Percentiles rank a stretch among this genome's conserved stretches.
phyloP scores from a whole-genome alignment of 2,329 filamentous ascomycete genomes.

The Nothophoma quercina region DNA sequence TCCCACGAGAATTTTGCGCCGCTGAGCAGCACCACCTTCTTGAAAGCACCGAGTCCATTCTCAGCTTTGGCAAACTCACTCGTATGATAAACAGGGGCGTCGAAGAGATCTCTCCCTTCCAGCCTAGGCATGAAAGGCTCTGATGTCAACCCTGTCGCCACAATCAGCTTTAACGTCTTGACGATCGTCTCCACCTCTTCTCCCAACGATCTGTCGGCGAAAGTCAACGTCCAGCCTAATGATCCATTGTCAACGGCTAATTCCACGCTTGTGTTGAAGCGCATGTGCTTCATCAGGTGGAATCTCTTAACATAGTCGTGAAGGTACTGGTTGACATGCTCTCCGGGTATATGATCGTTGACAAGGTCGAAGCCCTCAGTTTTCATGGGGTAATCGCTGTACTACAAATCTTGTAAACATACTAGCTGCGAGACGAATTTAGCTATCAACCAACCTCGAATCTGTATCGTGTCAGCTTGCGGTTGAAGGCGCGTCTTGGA shows the following conservation, averaged over 20 bases:
- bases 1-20: conserved; percentile 72
- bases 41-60: conserved; percentile 46
- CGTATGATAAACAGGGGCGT: conserved; percentile 64
- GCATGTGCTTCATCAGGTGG: conserved; percentile 59
- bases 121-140: conserved; percentile 63
- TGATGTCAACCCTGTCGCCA: conserved; percentile 70
- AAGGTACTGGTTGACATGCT: conserved; percentile 65
- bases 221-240: conserved; percentile 32
- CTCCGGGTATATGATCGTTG: conserved; percentile 67
- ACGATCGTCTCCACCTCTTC: conserved; percentile 11
- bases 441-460: conserved; percentile 24
- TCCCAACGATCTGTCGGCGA: conserved; percentile 2
- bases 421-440: neutral
- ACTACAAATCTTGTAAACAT: conserved; percentile 31
- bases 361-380: conserved; percentile 33
- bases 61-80: conserved; percentile 60
- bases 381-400: conserved; percentile 47
- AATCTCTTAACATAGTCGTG: conserved; percentile 50
- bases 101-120: conserved; percentile 60
- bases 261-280: conserved; percentile 61
- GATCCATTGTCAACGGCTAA: conserved; percentile 52
- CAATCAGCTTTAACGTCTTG: conserved; percentile 59
- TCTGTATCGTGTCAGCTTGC: neutral
- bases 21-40: conserved; percentile 61
- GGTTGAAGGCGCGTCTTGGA: neutral